Evolutionary conservation across 495 filamentous ascomycete species (phyloP).

Genomic region (Letharia columbiana): DNA sequence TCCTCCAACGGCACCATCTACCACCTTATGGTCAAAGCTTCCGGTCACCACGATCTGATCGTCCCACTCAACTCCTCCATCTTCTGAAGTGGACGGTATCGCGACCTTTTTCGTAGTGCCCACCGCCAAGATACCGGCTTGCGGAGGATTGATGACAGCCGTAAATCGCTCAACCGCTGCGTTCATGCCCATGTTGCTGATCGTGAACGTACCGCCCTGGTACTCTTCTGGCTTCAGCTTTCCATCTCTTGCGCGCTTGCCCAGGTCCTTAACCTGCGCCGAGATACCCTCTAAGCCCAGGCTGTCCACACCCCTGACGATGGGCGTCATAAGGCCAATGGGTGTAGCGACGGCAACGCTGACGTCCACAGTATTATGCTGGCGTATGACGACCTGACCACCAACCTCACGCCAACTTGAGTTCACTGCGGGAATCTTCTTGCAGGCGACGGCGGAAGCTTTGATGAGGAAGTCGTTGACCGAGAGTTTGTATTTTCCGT

Average conservation of each 20-base stretch:
- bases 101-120: slow-evolving; percentile 93
- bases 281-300: slow-evolving; percentile 84
- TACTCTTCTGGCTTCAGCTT: slow-evolving; percentile 99
- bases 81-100: slow-evolving; percentile 62
- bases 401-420: slow-evolving; percentile 80
- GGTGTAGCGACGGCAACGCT: slow-evolving; percentile 92
- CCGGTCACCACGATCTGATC: slow-evolving; percentile 91
- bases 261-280: slow-evolving; percentile 81
- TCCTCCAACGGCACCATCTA: slow-evolving; percentile 86
- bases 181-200: slow-evolving; percentile 99
- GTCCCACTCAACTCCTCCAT: slow-evolving; percentile 91
- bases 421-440: slow-evolving; percentile 93
- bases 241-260: slow-evolving; percentile 89
- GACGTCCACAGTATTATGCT: slow-evolving; percentile 86
- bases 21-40: slow-evolving; percentile 97
- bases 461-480: slow-evolving; percentile 99
- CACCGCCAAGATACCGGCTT: slow-evolving; percentile 91
- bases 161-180: slow-evolving; percentile 91
- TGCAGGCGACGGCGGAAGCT: slow-evolving; percentile 76
- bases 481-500: slow-evolving; percentile 95
- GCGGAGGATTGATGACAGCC: slow-evolving; percentile 98
- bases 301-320: slow-evolving; percentile 77
- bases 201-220: slow-evolving; percentile 98
- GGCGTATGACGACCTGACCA: slow-evolving; percentile 71
- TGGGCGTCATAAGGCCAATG: slow-evolving; percentile 90